These are phyloP conservation scores for Zymoseptoria pseudotritici DNA, from an alignment of 2,329 filamentous ascomycete species.

Conservation along the genomic window DNA sequence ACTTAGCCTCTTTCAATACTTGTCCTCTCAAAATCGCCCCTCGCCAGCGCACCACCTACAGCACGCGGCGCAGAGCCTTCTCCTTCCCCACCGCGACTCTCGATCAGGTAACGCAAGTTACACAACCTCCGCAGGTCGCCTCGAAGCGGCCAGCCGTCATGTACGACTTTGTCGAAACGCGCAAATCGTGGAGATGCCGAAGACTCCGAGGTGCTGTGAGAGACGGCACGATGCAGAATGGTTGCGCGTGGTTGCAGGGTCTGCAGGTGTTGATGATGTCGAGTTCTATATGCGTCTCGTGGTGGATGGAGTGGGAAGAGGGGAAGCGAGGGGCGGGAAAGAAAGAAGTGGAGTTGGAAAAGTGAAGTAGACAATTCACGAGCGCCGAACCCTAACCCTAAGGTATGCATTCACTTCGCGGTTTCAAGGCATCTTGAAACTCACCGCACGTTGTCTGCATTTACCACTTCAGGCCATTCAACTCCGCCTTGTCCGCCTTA, in stretches of 20 bases:
- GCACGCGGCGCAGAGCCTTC: background rate
- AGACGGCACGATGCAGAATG: background rate
- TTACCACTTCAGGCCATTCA: background rate
- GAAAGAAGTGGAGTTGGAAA: background rate
- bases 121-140: background rate
- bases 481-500: background rate
- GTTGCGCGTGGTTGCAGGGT: background rate
- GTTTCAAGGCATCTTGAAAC: no score
- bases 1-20: background rate
- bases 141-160: background rate
- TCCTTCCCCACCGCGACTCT: background rate
- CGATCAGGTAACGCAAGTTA: background rate
- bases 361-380: background rate
- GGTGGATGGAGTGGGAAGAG: background rate
- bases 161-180: background rate
- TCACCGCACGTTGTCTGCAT: background rate
- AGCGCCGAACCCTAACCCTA: background rate
- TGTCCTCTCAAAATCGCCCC: background rate
- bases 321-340: background rate
- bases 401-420: background rate
- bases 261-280: background rate
- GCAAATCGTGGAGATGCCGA: background rate
- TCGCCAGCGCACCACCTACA: background rate
- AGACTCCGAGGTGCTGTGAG: background rate
- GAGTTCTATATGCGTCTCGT: background rate